phyloP scores from a whole-genome alignment of 306 rosid genomes.

The Castanopsis chinensis region DNA sequence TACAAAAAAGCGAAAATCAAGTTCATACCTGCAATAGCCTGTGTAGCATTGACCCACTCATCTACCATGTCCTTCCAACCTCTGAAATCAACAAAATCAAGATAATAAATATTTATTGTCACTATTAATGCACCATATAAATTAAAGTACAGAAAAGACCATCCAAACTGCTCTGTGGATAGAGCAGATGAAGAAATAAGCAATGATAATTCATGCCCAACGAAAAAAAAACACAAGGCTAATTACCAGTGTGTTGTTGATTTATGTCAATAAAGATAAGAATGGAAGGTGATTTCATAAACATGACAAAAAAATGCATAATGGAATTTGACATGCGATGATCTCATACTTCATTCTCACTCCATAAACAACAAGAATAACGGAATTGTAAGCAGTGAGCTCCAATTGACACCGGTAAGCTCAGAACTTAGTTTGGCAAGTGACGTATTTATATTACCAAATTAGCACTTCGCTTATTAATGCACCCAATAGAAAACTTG shows the following conservation, averaged over 20 bases:
- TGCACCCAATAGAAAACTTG: neutral
- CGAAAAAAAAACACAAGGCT: neutral
- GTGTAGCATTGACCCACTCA: constrained; percentile 63
- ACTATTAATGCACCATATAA: neutral
- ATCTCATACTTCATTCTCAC: neutral
- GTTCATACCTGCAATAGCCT: constrained; percentile 40
- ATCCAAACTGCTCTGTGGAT: neutral
- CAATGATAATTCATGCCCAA: neutral
- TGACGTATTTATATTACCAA: neutral
- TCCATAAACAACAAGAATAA: neutral
- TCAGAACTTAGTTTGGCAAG: neutral
- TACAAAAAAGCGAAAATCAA: constrained; percentile 5
- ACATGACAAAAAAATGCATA: neutral
- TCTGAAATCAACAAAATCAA: constrained; percentile 41
- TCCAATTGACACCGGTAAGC: neutral
- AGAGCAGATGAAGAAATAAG: neutral
- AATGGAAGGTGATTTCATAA: neutral
- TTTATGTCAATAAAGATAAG: neutral
- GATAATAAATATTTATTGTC: constrained; percentile 11
- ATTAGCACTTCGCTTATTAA: neutral
- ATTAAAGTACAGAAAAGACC: neutral
- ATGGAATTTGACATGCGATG: neutral
- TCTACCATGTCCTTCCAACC: constrained; percentile 80
- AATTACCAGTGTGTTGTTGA: neutral
- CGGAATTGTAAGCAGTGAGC: neutral